phyloP scores from a whole-genome alignment of 768 basidiomycete genomes.

The Mycena chlorophos region DNA sequence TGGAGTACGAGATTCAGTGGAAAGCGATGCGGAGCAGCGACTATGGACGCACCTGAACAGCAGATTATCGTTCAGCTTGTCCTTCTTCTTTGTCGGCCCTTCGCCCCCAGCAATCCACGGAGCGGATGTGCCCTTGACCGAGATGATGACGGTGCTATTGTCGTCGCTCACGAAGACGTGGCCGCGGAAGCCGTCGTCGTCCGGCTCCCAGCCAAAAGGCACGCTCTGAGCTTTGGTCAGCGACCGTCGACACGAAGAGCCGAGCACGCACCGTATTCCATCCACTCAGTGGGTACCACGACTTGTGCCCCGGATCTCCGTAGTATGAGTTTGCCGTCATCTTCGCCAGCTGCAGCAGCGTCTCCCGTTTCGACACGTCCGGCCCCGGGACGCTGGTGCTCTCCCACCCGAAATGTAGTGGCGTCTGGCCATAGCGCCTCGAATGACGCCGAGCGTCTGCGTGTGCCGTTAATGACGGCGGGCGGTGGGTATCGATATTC shows the following conservation, averaged over 20 bases:
- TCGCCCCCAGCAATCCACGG: conserved; percentile 65
- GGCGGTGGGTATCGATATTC: conserved; percentile 43
- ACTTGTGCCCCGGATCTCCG: conserved; percentile 43
- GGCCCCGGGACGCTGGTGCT: conserved; percentile 65
- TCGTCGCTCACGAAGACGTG: conserved; percentile 85
- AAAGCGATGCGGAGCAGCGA: no score
- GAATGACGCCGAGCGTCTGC: conserved; percentile 38
- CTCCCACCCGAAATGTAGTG: conserved; percentile 56
- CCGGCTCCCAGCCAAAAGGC: conserved; percentile 89
- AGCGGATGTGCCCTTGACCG: conserved; percentile 93
- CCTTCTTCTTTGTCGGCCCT: conserved; percentile 82
- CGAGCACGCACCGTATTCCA: conserved; percentile 42
- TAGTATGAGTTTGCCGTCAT: conserved; percentile 88
- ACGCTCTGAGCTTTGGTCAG: conserved; percentile 37
- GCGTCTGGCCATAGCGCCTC: conserved; percentile 39
- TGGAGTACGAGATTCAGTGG: no score
- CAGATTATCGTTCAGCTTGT: conserved; percentile 95
- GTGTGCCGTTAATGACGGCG: conserved; percentile 46
- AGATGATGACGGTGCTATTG: conserved; percentile 83
- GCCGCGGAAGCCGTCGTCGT: conserved; percentile 88
- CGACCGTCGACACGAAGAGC: not conserved
- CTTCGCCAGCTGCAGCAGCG: conserved; percentile 77
- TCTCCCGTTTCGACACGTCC: conserved; percentile 69
- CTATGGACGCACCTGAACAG: conserved; percentile 93
- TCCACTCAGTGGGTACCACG: conserved; percentile 70